These are phyloP conservation scores for Coccomyxa sp. DNA, from an alignment of 139 green algal genomes.

Conservation along the genomic window DNA sequence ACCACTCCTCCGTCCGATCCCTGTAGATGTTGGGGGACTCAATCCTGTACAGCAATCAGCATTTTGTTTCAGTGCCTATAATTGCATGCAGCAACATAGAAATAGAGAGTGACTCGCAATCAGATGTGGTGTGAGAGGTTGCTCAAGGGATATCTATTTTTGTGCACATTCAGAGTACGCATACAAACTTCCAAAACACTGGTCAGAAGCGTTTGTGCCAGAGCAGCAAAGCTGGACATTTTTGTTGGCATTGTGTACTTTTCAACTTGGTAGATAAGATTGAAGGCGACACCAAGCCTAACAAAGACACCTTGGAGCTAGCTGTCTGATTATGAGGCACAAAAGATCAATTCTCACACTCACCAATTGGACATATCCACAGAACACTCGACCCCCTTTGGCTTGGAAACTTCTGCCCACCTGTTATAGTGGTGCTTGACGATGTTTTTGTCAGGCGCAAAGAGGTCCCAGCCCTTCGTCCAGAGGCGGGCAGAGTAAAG, in stretches of 20 bases:
- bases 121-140: background rate
- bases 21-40: background rate
- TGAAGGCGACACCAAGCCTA: too few relatives aligned
- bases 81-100: background rate
- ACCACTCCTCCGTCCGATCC: constrained; percentile 9
- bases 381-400: too few relatives aligned
- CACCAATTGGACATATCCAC: too few relatives aligned
- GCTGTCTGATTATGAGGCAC: too few relatives aligned
- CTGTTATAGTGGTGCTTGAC: constrained; percentile 16
- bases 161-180: background rate
- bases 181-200: background rate
- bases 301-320: too few relatives aligned
- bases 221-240: too few relatives aligned
- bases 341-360: too few relatives aligned
- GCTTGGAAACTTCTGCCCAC: background rate
- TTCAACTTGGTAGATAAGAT: too few relatives aligned
- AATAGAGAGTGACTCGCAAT: background rate
- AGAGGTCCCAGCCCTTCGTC: constrained; percentile 18
- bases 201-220: background rate
- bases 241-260: too few relatives aligned
- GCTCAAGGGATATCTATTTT: background rate
- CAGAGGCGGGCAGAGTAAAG: constrained; percentile 16
- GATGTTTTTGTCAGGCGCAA: constrained; percentile 9
- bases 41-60: background rate
- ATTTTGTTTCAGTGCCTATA: background rate